Conservation (phyloP, 1,139 yeast species). For the Kazachstania sp. region DNA sequence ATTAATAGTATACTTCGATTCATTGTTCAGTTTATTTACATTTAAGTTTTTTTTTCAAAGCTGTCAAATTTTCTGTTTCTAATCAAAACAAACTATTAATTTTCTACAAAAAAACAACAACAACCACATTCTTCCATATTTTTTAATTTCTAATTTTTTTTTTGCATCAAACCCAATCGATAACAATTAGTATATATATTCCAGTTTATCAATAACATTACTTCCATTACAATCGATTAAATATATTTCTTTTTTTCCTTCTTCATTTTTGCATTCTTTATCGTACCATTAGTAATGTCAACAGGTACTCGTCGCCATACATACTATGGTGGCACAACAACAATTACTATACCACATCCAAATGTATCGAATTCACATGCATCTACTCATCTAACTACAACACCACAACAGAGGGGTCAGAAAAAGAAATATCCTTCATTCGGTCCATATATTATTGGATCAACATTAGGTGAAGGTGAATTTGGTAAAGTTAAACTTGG, state of each 20-base stretch:
- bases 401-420: background rate
- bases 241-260: background rate
- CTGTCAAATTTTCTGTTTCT: too few species aligned
- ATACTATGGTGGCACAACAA: conserved; percentile 17
- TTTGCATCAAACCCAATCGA: too few species aligned
- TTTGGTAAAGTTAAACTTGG: conserved; percentile 95
- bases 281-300: background rate
- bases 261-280: background rate
- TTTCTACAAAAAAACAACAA: too few species aligned
- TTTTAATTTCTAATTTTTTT: too few species aligned
- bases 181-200: too few species aligned
- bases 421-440: conserved; percentile 43
- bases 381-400: background rate
- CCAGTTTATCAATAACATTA: background rate
- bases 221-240: background rate
- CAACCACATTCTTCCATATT: too few species aligned
- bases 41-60: too few species aligned
- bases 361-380: background rate
- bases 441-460: conserved; percentile 81
- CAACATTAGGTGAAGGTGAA: conserved; percentile 94
- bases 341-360: conserved; percentile 6
- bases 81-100: too few species aligned
- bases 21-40: too few species aligned
- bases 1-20: too few species aligned
- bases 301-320: conserved; percentile 5